Conservation (phyloP, 768 basidiomycete genomes). For the Mycena galopus region DNA sequence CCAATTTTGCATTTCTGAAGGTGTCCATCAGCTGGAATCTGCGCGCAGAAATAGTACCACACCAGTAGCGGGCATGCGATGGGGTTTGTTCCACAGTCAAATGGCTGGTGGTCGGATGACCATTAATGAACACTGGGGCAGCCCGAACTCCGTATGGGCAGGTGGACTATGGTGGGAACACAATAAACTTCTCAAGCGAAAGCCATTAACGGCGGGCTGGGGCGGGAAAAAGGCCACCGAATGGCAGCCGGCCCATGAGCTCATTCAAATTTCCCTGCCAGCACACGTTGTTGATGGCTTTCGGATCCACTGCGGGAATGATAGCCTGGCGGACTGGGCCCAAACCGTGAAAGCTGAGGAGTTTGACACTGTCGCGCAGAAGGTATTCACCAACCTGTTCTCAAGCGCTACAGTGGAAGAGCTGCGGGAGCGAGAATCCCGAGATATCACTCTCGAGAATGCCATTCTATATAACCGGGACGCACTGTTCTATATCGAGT, state of each 20-base stretch:
- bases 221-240: constrained; percentile 7
- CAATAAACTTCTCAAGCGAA: constrained; percentile 26
- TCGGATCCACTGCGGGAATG: constrained; percentile 19
- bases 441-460: no score
- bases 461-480: no score
- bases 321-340: constrained; percentile 28
- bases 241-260: constrained; percentile 28
- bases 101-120: no score
- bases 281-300: constrained; percentile 28
- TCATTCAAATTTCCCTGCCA: constrained; percentile 3
- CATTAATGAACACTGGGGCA: constrained; percentile 41
- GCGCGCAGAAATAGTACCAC: no score
- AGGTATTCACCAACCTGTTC: constrained; percentile 27
- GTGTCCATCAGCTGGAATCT: no score
- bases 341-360: constrained; percentile 12
- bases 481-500: no score
- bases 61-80: no score
- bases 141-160: constrained; percentile 38
- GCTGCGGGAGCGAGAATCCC: neutral
- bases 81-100: no score
- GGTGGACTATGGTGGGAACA: constrained; percentile 32
- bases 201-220: constrained; percentile 18
- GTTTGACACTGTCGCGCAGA: constrained; percentile 19
- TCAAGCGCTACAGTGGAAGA: constrained; percentile 16
- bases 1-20: no score